A percentile compares a stretch with the other conserved stretches of the same genome.
Evolutionary conservation across 2,329 filamentous ascomycete genomes (phyloP).

Genomic region (Dothistroma septosporum): DNA sequence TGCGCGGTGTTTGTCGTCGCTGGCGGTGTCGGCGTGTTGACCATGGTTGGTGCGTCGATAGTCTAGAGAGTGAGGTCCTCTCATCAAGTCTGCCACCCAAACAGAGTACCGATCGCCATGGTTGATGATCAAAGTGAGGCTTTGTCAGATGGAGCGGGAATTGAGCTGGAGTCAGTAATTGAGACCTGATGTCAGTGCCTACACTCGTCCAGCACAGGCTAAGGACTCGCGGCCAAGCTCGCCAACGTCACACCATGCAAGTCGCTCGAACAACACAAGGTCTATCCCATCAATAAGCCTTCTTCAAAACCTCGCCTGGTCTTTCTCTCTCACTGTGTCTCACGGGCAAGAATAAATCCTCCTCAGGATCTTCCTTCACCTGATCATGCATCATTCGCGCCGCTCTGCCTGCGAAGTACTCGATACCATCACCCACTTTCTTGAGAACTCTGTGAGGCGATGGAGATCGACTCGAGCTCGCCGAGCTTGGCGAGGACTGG

Average conservation of each 20-base stretch:
- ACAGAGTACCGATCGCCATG: no score
- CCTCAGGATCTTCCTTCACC: conserved; percentile 22
- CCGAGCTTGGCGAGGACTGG: not conserved
- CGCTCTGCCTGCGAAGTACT: conserved; percentile 20
- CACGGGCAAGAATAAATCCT: conserved; percentile 28
- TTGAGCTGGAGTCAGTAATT: no score
- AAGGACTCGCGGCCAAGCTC: not conserved
- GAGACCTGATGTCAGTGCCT: no score
- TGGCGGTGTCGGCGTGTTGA: no score
- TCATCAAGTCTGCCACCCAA: no score
- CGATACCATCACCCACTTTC: conserved; percentile 21
- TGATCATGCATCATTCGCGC: conserved; percentile 20
- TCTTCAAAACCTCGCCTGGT: conserved; percentile 5
- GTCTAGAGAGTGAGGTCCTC: no score
- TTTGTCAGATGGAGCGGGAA: no score
- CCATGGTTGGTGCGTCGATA: no score
- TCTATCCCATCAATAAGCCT: not conserved
- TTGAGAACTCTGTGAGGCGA: conserved; percentile 10
- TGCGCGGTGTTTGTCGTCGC: no score
- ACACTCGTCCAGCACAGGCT: no score
- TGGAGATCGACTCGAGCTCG: conserved; percentile 5
- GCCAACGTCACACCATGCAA: not conserved
- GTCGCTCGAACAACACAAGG: not conserved
- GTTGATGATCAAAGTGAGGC: no score
- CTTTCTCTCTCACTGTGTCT: conserved; percentile 20